Conservation (phyloP, 352 stramenopile species). For the Pythium aquatile region DNA sequence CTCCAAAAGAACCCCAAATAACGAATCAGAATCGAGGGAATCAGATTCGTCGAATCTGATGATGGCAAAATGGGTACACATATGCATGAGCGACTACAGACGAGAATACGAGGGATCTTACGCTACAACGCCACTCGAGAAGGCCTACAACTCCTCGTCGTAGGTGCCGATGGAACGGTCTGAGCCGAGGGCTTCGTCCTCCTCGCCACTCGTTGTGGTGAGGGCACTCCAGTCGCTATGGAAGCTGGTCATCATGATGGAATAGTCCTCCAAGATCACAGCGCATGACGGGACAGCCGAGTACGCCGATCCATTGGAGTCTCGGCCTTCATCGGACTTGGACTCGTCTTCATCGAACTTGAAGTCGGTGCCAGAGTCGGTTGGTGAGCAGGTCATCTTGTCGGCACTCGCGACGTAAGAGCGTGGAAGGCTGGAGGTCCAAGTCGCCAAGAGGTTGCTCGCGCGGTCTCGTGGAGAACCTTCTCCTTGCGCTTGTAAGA, state of each 20-base stretch:
- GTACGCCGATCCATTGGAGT: slow-evolving; percentile 21
- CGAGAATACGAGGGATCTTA: not conserved
- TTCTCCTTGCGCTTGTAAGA: not conserved
- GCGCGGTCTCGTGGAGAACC: not conserved
- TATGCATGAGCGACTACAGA: not conserved
- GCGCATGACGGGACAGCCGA: slow-evolving; percentile 16
- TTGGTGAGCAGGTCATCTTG: not conserved
- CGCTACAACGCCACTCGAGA: not conserved
- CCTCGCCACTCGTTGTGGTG: not conserved
- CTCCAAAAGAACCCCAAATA: slow-evolving; percentile 3
- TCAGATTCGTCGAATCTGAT: slow-evolving; percentile 4
- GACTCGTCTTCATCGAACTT: slow-evolving; percentile 11
- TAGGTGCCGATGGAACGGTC: slow-evolving; percentile 1
- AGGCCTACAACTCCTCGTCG: slow-evolving; percentile 10
- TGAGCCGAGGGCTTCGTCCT: not conserved
- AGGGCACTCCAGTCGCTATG: slow-evolving; percentile 11
- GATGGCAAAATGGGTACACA: slow-evolving; percentile 4
- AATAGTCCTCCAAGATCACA: slow-evolving; percentile 6
- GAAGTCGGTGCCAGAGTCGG: not conserved
- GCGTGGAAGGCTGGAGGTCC: not conserved
- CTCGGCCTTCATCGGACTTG: slow-evolving; percentile 1
- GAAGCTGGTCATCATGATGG: slow-evolving; percentile 10
- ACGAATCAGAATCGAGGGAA: not conserved
- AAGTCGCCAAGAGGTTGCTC: not conserved
- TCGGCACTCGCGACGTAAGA: not conserved